Evolutionary conservation across 148 eudicot genomes (phyloP), one percentile per base, ranked within the genome.

Genomic region (Rhododendron vialii): DNA sequence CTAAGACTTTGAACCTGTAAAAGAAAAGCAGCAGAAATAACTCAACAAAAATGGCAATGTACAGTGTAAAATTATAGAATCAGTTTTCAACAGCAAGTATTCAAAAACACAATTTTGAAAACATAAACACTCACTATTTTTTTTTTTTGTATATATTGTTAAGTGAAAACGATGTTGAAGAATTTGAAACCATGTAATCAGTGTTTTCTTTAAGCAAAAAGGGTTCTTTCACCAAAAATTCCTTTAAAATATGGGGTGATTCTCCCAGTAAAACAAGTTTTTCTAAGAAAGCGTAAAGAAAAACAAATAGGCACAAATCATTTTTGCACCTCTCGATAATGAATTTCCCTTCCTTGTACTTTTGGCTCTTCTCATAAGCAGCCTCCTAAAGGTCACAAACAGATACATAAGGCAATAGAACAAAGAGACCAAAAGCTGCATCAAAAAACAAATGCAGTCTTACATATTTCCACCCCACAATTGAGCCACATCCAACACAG

Each of bases 401-500:
- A 38, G 15, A 57, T 35, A 12, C 30, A 11, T 4, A 17, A 81
- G 61, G 22, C 26, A 20, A 11, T 5, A 67, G 15, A 78, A 75
- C 45, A 20, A n/a, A 24, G 84, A 24, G 26, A 74, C 38, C 36
- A 33, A 15, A 7, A 53, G 65, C 51, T 61, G 53, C 14, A 80
- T 33, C 45, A 12, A n/a, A 57, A 86, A 85, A 47, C 51, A 78
- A 63, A 36, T 22, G 30, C 55, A 57, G 35, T 12, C 77, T 35
- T 93, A 91, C 99, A 65, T 65, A 65, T 65, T 92, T 95, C 99
- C 99, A 96, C 7, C 99, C 99, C 47, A 96, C 93, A 53, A 91
- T 85, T n/a, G 94, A 89, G 82, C 99, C 96, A 88, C 99, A 96
- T 10, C 91, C 87, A 65, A 96, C 96, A 63, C 99, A 96, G 86